Conservation (phyloP, 352 stramenopile species). For the Plasmopara muralis region DNA sequence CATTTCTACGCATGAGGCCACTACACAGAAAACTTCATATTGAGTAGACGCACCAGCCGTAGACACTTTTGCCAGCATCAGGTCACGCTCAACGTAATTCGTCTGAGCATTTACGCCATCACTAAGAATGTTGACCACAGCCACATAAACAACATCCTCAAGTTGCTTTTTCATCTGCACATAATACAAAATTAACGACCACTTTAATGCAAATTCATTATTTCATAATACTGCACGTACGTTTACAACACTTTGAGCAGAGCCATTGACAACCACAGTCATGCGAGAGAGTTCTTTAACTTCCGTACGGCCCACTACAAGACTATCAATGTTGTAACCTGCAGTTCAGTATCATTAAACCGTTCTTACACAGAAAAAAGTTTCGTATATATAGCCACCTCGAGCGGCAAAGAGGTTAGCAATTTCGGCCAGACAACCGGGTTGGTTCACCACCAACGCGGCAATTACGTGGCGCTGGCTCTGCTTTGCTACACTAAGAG, state of each 20-base stretch:
- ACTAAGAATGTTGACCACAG: conserved; percentile 80
- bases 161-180: conserved; percentile 82
- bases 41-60: conserved; percentile 45
- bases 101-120: conserved; percentile 46
- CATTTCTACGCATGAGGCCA: background rate
- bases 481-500: conserved; percentile 33
- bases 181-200: background rate
- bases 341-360: conserved; percentile 9
- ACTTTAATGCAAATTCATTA: background rate
- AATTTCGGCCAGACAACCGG: conserved; percentile 79
- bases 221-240: conserved; percentile 17
- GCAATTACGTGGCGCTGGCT: conserved; percentile 77
- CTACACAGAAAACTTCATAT: background rate
- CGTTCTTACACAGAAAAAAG: background rate
- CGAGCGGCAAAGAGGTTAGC: conserved; percentile 78
- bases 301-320: conserved; percentile 80
- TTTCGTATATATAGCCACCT: conserved; percentile 24
- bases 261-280: conserved; percentile 81
- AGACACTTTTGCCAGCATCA: conserved; percentile 84
- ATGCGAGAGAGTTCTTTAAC: conserved; percentile 82
- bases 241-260: conserved; percentile 71
- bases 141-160: conserved; percentile 82
- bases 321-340: conserved; percentile 86
- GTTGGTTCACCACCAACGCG: conserved; percentile 79
- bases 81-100: conserved; percentile 81